A percentile compares a stretch with the other conserved stretches of the same genome.
Conservation (phyloP, 2,329 filamentous ascomycete species). For the Chrysosporium keratinophilum region DNA sequence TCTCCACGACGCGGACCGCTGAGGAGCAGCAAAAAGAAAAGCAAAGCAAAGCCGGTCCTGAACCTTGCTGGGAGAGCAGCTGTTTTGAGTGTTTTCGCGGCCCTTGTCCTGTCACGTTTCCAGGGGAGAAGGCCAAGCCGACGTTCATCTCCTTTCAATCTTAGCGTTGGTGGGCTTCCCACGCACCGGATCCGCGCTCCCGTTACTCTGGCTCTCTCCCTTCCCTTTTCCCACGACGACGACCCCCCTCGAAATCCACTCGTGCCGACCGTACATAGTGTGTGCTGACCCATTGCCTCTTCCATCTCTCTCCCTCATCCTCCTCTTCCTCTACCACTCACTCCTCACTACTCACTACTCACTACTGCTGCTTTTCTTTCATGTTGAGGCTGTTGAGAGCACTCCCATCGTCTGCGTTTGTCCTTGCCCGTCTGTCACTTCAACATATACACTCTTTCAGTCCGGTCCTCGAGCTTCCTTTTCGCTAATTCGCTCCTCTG, state of each 20-base stretch:
- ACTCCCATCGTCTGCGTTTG: background rate
- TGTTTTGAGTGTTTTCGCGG: background rate
- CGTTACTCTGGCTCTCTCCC: constrained; percentile 26
- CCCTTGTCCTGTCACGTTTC: constrained; percentile 9
- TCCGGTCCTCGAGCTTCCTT: background rate
- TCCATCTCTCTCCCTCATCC: constrained; percentile 11
- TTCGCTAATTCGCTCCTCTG: constrained; percentile 20
- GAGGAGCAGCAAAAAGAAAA: background rate
- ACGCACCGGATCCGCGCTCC: constrained; percentile 29
- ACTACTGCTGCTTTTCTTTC: background rate
- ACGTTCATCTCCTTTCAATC: constrained; percentile 17
- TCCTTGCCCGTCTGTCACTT: constrained; percentile 11
- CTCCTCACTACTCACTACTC: constrained; percentile 1
- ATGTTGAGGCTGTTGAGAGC: background rate
- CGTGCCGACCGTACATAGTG: background rate
- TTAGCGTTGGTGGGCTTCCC: constrained; percentile 22
- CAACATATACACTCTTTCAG: constrained; percentile 15
- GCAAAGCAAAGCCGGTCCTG: background rate
- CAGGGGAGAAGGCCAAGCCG: constrained; percentile 13
- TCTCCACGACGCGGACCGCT: constrained; percentile 8
- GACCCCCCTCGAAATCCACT: constrained; percentile 15
- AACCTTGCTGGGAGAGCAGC: background rate
- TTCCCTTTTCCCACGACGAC: constrained; percentile 23
- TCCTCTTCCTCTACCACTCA: constrained; percentile 14
- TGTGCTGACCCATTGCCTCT: constrained; percentile 3